Base-by-base conservation (phyloP, 2,329 filamentous ascomycete genomes). In the Hymenoscyphus infarciens region DNA sequence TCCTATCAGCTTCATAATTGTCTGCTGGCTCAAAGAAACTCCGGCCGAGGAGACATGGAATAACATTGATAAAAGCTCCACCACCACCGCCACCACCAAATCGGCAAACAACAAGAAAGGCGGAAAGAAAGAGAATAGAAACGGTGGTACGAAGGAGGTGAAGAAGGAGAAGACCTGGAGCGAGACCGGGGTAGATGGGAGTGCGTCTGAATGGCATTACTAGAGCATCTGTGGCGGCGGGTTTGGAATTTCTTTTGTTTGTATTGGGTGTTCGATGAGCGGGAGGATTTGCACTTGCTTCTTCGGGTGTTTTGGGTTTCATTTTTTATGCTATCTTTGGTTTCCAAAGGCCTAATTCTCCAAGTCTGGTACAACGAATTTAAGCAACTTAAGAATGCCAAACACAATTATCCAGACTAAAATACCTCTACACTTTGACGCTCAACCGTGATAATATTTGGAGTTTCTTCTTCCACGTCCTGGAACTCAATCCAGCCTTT, bases 401-500 rank as follows among this genome's bases (percentile, higher is more conserved):
- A 38, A 16, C 13, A 38, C 13, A 38, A 38, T 15, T 38, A 38
- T 38, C 35, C 13, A 35, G 25, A 13, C 59, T 31, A 62, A 49
- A 39, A 45, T 39, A 29, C 61, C 16, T 59, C 61, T 25, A 62
- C 22, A 25, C 45, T 25, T 27, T 38, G 38, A 22, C 11, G 5
- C 19, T 60, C 53, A 22, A 35, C 11, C 3, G 22, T 10, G 13
- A 16, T 10, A n/a, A 57, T 56, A 27, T 59, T 16, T 10, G 54
- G 38, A 15, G 38, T n/a, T n/a, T 63, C 31, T 5, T 54, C 31
- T 25, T 42, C 59, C 49, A 66, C 62, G 66, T 76, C 76, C 67
- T 76, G 75, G 67, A 76, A 79, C 67, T 79, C 77, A 11, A 79
- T 74, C 74, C 75, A 79, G 3, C 73, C 75, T 56, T 75, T 74